These are phyloP conservation scores for Fagopyrum tataricum DNA, from an alignment of 148 eudicot genomes.

Conservation along the genomic window DNA sequence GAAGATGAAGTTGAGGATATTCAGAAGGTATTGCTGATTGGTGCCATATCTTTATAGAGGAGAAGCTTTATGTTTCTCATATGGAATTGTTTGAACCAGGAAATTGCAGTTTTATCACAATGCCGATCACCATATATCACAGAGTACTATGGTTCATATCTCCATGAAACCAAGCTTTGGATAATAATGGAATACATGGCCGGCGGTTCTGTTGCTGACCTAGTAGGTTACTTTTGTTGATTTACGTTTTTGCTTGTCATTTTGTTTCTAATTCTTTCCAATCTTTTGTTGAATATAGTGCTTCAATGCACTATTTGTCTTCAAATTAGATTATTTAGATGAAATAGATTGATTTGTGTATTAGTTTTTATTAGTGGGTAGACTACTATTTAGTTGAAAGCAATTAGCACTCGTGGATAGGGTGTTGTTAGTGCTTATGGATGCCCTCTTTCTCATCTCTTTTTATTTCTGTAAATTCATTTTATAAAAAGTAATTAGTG, in stretches of 20 bases:
- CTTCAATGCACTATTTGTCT: too few species aligned
- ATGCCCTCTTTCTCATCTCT: too few species aligned
- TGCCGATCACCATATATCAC: slow-evolving; percentile 93
- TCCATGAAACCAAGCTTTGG: slow-evolving; percentile 88
- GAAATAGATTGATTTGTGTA: too few species aligned
- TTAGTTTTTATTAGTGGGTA: too few species aligned
- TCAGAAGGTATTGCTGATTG: slow-evolving; percentile 55
- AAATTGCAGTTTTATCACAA: slow-evolving; percentile 88
- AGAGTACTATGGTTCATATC: slow-evolving; percentile 84
- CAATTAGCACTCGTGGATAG: too few species aligned
- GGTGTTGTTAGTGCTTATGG: too few species aligned
- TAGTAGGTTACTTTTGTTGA: slow-evolving; percentile 47
- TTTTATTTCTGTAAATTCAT: too few species aligned
- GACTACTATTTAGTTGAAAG: too few species aligned
- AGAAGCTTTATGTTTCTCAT: neutral
- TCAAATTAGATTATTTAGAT: too few species aligned
- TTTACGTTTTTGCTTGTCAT: slow-evolving; percentile 1
- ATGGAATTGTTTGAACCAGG: slow-evolving; percentile 34
- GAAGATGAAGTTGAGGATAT: slow-evolving; percentile 99
- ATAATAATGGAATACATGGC: slow-evolving; percentile 99
- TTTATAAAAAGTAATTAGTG: too few species aligned
- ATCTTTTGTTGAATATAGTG: neutral
- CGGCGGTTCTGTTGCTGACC: slow-evolving; percentile 98
- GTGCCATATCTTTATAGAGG: slow-evolving; percentile 10
- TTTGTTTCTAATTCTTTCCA: neutral